Percentiles rank a stretch among this genome's conserved stretches.
Conservation (phyloP, 257 asterid genomes). For the Schizonepeta tenuifolia region DNA sequence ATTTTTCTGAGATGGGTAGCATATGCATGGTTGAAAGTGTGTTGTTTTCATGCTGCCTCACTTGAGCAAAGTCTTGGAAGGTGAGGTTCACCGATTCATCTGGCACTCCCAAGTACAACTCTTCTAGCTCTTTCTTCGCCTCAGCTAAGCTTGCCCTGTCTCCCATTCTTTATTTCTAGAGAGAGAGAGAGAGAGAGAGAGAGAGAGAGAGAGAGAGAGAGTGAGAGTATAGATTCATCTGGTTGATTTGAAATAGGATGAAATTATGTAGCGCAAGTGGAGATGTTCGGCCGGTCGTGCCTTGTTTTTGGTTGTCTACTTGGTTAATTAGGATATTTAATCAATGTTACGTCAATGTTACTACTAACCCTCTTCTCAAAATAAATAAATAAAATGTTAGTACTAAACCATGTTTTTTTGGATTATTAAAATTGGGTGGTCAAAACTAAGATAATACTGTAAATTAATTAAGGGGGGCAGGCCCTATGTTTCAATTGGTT, state of each 20-base stretch:
- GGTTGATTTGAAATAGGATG: background rate
- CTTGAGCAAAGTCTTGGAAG: conserved; percentile 68
- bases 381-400: too few species aligned
- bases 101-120: conserved; percentile 67
- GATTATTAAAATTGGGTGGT: background rate
- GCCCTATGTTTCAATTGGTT: background rate
- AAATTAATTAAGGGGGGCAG: conserved; percentile 12
- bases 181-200: background rate
- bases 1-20: conserved; percentile 19
- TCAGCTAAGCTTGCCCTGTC: conserved; percentile 47
- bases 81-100: conserved; percentile 91
- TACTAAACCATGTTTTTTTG: background rate
- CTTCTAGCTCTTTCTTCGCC: conserved; percentile 72
- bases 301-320: background rate
- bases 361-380: too few species aligned
- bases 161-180: conserved; percentile 41
- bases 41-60: conserved; percentile 41
- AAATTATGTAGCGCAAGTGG: conserved; percentile 13
- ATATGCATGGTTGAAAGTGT: too few species aligned
- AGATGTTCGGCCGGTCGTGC: conserved; percentile 35
- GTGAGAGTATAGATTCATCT: background rate
- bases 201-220: too few species aligned
- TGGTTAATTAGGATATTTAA: background rate
- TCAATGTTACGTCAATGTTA: background rate
- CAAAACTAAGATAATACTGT: background rate